Evolutionary conservation across 257 asterid species (phyloP).

Genomic region (Penstemon eatonii): DNA sequence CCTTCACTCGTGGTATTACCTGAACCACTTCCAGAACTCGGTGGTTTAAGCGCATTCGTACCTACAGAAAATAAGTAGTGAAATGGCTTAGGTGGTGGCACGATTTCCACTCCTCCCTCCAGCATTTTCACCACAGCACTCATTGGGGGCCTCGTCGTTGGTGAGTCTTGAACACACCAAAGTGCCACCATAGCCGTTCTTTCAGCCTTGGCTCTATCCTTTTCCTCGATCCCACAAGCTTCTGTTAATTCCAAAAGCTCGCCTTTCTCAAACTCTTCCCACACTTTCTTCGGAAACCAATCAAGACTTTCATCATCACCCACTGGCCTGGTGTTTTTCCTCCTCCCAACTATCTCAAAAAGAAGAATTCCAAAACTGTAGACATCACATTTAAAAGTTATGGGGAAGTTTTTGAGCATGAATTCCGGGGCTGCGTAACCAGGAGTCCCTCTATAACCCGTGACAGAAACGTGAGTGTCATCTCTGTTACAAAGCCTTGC

Average conservation of each 20-base stretch:
- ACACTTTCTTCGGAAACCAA: slow-evolving; percentile 43
- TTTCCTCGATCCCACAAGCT: slow-evolving; percentile 31
- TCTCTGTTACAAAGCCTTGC: slow-evolving; percentile 43
- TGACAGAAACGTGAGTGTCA: slow-evolving; percentile 30
- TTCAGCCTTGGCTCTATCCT: slow-evolving; percentile 27
- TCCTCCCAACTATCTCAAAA: slow-evolving; percentile 43
- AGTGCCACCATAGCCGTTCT: slow-evolving; percentile 31
- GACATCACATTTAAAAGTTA: slow-evolving; percentile 41
- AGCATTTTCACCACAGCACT: slow-evolving; percentile 44
- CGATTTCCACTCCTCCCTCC: slow-evolving; percentile 43
- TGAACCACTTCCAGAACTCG: slow-evolving; percentile 23
- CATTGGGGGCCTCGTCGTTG: slow-evolving; percentile 27
- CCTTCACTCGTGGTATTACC: slow-evolving; percentile 30
- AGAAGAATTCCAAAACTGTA: slow-evolving; percentile 43
- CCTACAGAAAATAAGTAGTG: slow-evolving; percentile 36
- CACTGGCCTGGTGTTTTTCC: slow-evolving; percentile 30
- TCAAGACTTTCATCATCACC: slow-evolving; percentile 29
- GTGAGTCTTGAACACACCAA: slow-evolving; percentile 37
- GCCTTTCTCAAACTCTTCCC: slow-evolving; percentile 40
- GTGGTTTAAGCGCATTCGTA: slow-evolving; percentile 25
- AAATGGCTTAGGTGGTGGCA: slow-evolving; percentile 45
- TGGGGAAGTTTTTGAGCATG: slow-evolving; percentile 35
- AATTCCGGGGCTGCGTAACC: slow-evolving; percentile 46
- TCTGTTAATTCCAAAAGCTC: slow-evolving; percentile 24
- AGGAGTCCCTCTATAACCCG: slow-evolving; percentile 42